Conservation (phyloP, 1,139 yeast species). For the Saccharomyces pastorianus region DNA sequence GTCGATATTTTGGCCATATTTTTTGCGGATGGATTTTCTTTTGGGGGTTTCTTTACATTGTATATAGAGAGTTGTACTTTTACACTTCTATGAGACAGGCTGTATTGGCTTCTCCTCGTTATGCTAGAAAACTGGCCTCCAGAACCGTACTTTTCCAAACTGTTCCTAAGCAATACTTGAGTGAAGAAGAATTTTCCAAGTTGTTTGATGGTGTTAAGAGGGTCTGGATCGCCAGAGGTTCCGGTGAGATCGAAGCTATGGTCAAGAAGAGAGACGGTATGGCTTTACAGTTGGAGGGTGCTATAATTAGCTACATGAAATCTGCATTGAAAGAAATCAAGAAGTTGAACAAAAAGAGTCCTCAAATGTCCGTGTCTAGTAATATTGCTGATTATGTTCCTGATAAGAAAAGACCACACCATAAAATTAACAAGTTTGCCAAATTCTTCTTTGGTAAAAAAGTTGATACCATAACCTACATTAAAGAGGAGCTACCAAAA, state of each 20-base stretch:
- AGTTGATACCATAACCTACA: constrained; percentile 74
- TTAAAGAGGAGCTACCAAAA: constrained; percentile 57
- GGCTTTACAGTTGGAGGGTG: constrained; percentile 58
- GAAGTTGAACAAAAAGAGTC: constrained; percentile 37
- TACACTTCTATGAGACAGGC: constrained; percentile 77
- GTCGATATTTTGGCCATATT: constrained; percentile 77
- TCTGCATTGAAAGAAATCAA: constrained; percentile 57
- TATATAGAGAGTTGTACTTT: constrained; percentile 76
- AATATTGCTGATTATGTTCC: constrained; percentile 63
- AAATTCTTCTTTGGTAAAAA: constrained; percentile 69
- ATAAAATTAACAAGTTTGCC: constrained; percentile 35
- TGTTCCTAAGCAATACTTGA: constrained; percentile 62
- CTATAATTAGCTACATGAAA: constrained; percentile 56
- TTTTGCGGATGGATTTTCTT: constrained; percentile 73
- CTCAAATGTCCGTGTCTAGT: constrained; percentile 39
- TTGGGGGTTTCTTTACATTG: constrained; percentile 57
- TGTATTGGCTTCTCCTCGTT: constrained; percentile 70
- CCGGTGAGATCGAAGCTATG: constrained; percentile 47
- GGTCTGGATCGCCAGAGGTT: constrained; percentile 68
- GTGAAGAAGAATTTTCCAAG: constrained; percentile 43
- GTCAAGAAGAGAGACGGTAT: constrained; percentile 56
- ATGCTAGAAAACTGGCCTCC: constrained; percentile 63
- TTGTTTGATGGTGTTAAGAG: constrained; percentile 46
- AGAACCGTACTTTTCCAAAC: constrained; percentile 74
- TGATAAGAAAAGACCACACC: constrained; percentile 67